Evolutionary conservation across 139 green algal species (phyloP).

Genomic region (Astrephomene gubernaculifera): DNA sequence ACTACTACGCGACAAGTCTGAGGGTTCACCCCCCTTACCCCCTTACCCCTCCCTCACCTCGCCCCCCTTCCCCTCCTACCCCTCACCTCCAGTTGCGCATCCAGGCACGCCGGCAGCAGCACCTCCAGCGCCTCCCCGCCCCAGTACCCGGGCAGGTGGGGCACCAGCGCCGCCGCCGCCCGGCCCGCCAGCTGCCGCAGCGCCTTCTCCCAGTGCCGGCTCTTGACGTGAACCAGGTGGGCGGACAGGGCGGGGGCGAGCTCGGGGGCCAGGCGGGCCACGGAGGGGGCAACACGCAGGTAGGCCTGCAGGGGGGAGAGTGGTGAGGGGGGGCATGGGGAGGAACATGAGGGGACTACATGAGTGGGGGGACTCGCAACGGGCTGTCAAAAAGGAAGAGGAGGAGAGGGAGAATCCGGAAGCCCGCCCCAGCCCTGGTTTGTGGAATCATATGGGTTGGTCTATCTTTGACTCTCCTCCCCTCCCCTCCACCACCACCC

Average conservation of each 20-base stretch:
- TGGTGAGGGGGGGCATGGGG: not conserved
- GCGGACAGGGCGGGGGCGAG: slow-evolving; percentile 77
- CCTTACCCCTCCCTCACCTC: not conserved
- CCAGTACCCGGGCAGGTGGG: slow-evolving; percentile 50
- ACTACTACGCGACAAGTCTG: not conserved
- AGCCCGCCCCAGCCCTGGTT: too few species aligned
- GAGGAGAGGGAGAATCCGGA: too few species aligned
- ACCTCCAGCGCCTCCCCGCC: slow-evolving; percentile 51
- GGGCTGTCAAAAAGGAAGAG: too few species aligned
- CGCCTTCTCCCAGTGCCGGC: slow-evolving; percentile 93
- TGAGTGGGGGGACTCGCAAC: too few species aligned
- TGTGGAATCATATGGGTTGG: too few species aligned
- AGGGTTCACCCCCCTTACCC: not conserved
- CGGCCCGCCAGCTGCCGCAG: slow-evolving; percentile 85
- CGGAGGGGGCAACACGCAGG: slow-evolving; percentile 67
- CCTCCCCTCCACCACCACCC: not conserved
- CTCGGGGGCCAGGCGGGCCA: slow-evolving; percentile 65
- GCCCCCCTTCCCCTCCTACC: not conserved
- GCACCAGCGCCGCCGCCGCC: slow-evolving; percentile 79
- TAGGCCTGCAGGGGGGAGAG: slow-evolving; percentile 67
- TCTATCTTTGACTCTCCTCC: too few species aligned
- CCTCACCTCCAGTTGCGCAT: slow-evolving; percentile 51
- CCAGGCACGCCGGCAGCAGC: slow-evolving; percentile 66
- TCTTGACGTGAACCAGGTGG: slow-evolving; percentile 88
- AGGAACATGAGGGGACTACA: too few species aligned